Evolutionary conservation across 2,329 filamentous ascomycete species (phyloP), one percentile per base, ranked within the genome.

Genomic region (Monilinia vaccinii-corymbosi): DNA sequence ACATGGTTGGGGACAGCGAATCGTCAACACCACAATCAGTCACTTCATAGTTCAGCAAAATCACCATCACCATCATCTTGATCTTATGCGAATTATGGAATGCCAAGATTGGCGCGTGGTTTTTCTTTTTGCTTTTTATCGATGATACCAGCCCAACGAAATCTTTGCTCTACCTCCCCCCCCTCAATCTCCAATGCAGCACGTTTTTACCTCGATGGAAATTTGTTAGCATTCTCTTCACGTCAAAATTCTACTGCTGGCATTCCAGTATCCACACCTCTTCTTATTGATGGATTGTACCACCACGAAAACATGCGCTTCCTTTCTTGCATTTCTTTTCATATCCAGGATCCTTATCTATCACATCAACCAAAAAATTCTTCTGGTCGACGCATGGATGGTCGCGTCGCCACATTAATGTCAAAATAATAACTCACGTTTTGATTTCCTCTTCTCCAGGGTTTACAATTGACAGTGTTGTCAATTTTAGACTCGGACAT

Each of bases 1-100:
- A 83, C 63, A 71, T 71, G 67, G 71, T 72, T 64, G 71, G 68
- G 55, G 69, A 72, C 53, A 72, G 68, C 62, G 71, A 71, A 59
- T 63, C 67, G 21, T 69, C 69, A 34, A 71, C 69, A 48, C 69
- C 69, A 50, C 65, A 67, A 62, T 71, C 69, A 49, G 53, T 63
- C 52, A 65, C 66, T 58, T 58, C 56, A 55, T 70, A 65, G 63
- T 55, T 32, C 40, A 38, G 47, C 49, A 28, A 53, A 53, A 48
- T 40, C 44, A 58, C 23, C 45, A 57, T 36, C 21, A 38, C 28
- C 51, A 40, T 50, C 42, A 47, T 44, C 47, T 36, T 56, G 50
- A 42, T 34, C 28, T 46, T 48, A 46, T 45, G 44, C 50, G 58
- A 57, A 48, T 50, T 34, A 40, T 49, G 56, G 40, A 55, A 53